Evolutionary conservation across 1,139 yeast species (phyloP), one percentile per base, ranked within the genome.

Genomic region (Pichia sp.): DNA sequence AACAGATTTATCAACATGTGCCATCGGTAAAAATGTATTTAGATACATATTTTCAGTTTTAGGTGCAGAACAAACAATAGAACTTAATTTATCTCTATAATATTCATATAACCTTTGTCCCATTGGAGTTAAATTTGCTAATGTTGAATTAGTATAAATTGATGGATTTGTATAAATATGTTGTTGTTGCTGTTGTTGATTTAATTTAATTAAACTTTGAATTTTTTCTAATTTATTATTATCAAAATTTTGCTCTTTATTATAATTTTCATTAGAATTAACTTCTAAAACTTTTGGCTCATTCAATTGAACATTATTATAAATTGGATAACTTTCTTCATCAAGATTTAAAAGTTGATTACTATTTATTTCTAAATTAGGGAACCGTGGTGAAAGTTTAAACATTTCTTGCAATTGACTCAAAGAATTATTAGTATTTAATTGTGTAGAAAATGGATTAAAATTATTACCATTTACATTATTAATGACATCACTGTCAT

Each of bases 11-110:
- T 84, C 86, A 48, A 72, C 69, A 48, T 81, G 81, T 0, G 95
- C 92, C 74, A 86, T 76, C 1, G 94, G 92, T 39, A 86, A 67
- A 61, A 86, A 86, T n/a, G 85, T 81, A 39, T 79, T 79, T 49
- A 80, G 76, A 61, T 81, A 86, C 57, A 82, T 79, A 60, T 86
- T 86, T 34, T 83, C 79, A 34, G 74, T 78, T 44, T 70, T 66
- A 53, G 92, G 86, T 1, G 87, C 82, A 46, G 85, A 78, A 18
- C 86, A 79, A 11, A 84, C 76, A 47, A 78, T 71, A 18, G 70
- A 69, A 5, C 86, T 77, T 45, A 85, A 69, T 34, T 74, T 75
- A 51, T 80, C 79, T 42, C 80, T 75, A 62, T 83, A 86, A 60
- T 85, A 85, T 48, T 79, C 79, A 61, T 81, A 85, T 27, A 85